Evolutionary conservation across 768 basidiomycete genomes (phyloP), one percentile per base, ranked within the genome.

Genomic region (Kwoniella bestiolae): DNA sequence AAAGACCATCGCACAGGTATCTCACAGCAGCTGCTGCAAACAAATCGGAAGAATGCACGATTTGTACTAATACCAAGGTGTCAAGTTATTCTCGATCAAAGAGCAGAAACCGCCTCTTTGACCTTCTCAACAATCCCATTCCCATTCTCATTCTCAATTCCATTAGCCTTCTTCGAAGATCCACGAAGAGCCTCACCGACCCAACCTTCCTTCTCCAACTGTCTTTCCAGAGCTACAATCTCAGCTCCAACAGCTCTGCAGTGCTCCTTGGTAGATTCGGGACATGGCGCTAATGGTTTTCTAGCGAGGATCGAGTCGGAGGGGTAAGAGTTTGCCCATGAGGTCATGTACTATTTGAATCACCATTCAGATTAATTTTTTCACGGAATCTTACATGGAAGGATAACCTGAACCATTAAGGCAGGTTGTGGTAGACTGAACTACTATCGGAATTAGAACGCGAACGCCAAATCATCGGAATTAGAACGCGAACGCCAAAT

Each of bases 241-340:
- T 29, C 50, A 44, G 59, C 35, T 6, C 58, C 38, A 46, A 49
- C 61, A 25, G 58, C 35, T 49, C 49, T 35, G 35, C 67, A 29
- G 28, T 61, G 64, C 23, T 51, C 38, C 35, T 70, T 70, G 3
- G 62, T 67, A 3, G 60, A 65, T 56, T 69, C 71, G 44, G 61
- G 45, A 26, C 63, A 70, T 23, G 47, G 50, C 1, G 69, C 69
- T 9, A 70, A 23, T 14, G 72, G 72, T 59, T 70, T 73, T 6
- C 59, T 41, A 18, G 60, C 29, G 44, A 49, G 47, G n/a, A 65
- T 53, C 18, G 71, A 58, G 3, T 68, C 63, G 7, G 47, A 29
- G 25, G 71, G 64, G 47, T 69, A 65, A 18, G 26, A 34, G 62
- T 69, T 69, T 35, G 56, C 51, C 45, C 53, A 63, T 32, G 46